Conservation (phyloP, 208 protist species). For the Crithidia fasciculata region DNA sequence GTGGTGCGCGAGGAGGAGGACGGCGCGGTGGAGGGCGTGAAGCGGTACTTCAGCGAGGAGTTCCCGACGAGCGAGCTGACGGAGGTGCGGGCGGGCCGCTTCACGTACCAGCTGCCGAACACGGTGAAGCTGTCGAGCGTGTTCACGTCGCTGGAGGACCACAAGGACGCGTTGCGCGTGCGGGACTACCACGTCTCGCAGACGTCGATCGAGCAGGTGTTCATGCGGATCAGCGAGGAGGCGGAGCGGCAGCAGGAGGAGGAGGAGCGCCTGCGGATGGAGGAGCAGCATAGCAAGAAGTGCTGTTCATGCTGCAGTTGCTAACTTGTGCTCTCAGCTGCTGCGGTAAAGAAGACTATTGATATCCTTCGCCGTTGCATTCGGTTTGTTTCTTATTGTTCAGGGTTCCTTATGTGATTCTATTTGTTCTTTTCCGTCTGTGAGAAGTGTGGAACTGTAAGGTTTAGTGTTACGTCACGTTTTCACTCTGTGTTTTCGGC, state of each 20-base stretch:
- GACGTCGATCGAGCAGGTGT: too few species aligned
- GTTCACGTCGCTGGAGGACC: conserved; percentile 51
- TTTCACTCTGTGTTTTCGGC: too few species aligned
- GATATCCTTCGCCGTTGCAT: too few species aligned
- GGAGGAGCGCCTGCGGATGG: conserved; percentile 16
- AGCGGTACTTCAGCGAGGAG: conserved; percentile 42
- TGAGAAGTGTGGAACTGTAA: too few species aligned
- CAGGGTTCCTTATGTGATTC: too few species aligned
- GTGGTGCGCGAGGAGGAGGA: too few species aligned
- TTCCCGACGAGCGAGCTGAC: conserved; percentile 40
- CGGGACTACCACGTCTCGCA: conserved; percentile 56
- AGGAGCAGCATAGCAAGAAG: conserved; percentile 11
- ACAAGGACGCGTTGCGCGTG: conserved; percentile 46
- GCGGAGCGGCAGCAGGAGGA: conserved; percentile 42
- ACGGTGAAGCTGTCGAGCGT: conserved; percentile 41
- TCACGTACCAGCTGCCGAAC: conserved; percentile 53
- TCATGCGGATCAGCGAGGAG: conserved; percentile 68
- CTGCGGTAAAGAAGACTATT: too few species aligned
- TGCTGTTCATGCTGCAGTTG: conserved; percentile 4
- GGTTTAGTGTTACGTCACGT: too few species aligned
- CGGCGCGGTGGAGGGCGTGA: conserved; percentile 5
- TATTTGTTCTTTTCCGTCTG: too few species aligned
- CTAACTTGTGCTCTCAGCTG: too few species aligned
- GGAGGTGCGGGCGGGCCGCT: conserved; percentile 44
- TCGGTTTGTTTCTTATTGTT: too few species aligned